phyloP scores from a whole-genome alignment of 2,329 filamentous ascomycete genomes.

The Botryosphaeria dothidea region DNA sequence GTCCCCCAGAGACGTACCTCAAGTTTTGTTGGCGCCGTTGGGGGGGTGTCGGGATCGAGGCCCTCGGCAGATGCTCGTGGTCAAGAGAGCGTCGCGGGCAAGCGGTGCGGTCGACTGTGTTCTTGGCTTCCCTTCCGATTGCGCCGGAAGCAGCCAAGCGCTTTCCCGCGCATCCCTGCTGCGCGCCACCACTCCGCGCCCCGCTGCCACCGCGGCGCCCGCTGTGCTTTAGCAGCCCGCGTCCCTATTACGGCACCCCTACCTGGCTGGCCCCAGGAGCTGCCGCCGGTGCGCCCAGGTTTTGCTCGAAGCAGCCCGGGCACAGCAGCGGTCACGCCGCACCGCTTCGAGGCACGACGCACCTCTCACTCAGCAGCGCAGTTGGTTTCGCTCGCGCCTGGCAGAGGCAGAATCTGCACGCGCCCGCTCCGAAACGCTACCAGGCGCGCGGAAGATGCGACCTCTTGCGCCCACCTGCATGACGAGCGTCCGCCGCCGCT shows the following conservation, averaged over 20 bases:
- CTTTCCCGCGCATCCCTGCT: conserved; percentile 1
- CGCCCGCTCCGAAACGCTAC: conserved; percentile 17
- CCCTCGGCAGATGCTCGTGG: neutral
- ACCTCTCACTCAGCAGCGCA: neutral
- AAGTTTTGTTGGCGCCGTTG: neutral
- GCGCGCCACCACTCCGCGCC: neutral
- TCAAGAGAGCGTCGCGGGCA: neutral
- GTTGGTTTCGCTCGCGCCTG: neutral
- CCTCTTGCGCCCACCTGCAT: conserved; percentile 4
- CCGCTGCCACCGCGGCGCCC: neutral
- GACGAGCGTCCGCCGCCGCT: conserved; percentile 12
- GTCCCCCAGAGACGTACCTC: neutral
- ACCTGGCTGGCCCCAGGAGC: neutral
- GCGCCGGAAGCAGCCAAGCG: neutral
- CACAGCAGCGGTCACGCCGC: neutral
- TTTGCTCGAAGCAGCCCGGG: neutral
- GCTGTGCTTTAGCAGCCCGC: neutral
- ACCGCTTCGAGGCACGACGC: neutral
- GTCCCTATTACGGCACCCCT: neutral
- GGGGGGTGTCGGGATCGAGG: neutral
- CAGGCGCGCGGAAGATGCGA: conserved; percentile 9
- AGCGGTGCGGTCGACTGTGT: neutral
- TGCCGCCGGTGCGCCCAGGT: neutral
- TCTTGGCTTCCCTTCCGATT: conserved; percentile 8
- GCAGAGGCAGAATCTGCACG: conserved; percentile 9